These are phyloP conservation scores for Ganoderma boninense DNA, from an alignment of 1,284 basidiomycete genomes.

Conservation along the genomic window DNA sequence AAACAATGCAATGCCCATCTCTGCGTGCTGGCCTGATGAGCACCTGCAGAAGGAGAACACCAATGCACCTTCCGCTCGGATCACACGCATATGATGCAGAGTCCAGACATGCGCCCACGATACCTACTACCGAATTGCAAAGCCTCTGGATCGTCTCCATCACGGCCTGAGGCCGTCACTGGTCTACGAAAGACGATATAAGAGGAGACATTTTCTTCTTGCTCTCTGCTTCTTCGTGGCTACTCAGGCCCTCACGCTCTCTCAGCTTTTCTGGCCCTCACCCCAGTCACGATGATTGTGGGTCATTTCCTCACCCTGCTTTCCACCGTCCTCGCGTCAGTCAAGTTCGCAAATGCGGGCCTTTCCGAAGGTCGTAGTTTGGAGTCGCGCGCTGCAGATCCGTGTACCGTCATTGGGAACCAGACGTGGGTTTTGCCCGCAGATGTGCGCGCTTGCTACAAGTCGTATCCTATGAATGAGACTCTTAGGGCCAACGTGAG, in stretches of 20 bases:
- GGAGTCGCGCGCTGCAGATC: conserved; percentile 43
- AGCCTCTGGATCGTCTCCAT: background rate
- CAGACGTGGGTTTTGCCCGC: conserved; percentile 61
- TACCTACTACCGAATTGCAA: too few relatives aligned
- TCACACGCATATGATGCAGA: too few relatives aligned
- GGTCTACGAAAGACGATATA: background rate
- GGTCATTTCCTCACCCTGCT: conserved; percentile 26
- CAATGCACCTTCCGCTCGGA: too few relatives aligned
- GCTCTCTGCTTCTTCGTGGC: too few relatives aligned
- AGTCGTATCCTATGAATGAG: conserved; percentile 53
- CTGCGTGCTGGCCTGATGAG: too few relatives aligned
- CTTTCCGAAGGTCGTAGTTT: conserved; percentile 1
- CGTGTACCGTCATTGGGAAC: conserved; percentile 58
- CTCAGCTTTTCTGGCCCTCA: too few relatives aligned
- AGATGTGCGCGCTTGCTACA: conserved; percentile 59
- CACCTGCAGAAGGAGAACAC: too few relatives aligned
- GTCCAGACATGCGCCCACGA: too few relatives aligned
- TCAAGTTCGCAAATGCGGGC: conserved; percentile 10
- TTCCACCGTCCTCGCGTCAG: conserved; percentile 21
- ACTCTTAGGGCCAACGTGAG: conserved; percentile 57
- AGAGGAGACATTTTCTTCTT: too few relatives aligned
- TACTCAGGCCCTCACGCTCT: too few relatives aligned
- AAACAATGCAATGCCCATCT: too few relatives aligned
- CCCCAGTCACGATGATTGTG: conserved; percentile 21
- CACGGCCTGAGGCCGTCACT: background rate